These are phyloP conservation scores for Chlorociboria aeruginascens DNA, from an alignment of 495 filamentous ascomycete species.

Conservation along the genomic window DNA sequence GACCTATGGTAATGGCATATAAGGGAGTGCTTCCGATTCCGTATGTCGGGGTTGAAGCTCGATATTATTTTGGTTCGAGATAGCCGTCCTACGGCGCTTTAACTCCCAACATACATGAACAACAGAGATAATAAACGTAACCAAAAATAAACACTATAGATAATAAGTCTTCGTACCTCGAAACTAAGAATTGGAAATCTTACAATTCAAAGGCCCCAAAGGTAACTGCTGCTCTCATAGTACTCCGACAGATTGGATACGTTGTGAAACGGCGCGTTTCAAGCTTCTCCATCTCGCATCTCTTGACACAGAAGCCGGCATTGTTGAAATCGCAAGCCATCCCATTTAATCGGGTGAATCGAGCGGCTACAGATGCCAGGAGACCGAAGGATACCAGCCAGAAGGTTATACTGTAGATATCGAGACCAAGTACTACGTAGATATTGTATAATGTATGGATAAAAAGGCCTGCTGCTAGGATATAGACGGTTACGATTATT, in stretches of 20 bases:
- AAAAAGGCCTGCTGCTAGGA: slow-evolving; percentile 23
- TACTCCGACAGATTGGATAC: slow-evolving; percentile 9
- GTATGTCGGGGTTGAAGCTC: too few species aligned
- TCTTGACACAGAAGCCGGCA: slow-evolving; percentile 8
- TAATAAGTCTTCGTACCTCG: not conserved
- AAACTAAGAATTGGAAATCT: slow-evolving; percentile 3
- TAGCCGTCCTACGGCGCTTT: too few species aligned
- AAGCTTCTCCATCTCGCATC: not conserved
- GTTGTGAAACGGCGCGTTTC: not conserved
- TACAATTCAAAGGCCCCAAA: slow-evolving; percentile 34
- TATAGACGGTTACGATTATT: slow-evolving; percentile 29
- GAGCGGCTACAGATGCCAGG: slow-evolving; percentile 25
- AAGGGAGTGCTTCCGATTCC: too few species aligned
- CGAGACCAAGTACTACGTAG: slow-evolving; percentile 34
- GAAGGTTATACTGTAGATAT: slow-evolving; percentile 32
- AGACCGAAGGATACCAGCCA: slow-evolving; percentile 34
- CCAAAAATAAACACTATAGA: slow-evolving; percentile 24
- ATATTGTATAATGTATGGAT: slow-evolving; percentile 32
- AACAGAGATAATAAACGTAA: not conserved
- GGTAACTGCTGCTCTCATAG: slow-evolving; percentile 21
- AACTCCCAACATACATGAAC: too few species aligned
- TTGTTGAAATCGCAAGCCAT: slow-evolving; percentile 16
- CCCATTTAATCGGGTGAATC: slow-evolving; percentile 1
- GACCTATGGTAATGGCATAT: too few species aligned
- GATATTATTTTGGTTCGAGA: too few species aligned